These are phyloP conservation scores for Dioscorea alata DNA, from an alignment of 106 monocot genomes.

Conservation along the genomic window DNA sequence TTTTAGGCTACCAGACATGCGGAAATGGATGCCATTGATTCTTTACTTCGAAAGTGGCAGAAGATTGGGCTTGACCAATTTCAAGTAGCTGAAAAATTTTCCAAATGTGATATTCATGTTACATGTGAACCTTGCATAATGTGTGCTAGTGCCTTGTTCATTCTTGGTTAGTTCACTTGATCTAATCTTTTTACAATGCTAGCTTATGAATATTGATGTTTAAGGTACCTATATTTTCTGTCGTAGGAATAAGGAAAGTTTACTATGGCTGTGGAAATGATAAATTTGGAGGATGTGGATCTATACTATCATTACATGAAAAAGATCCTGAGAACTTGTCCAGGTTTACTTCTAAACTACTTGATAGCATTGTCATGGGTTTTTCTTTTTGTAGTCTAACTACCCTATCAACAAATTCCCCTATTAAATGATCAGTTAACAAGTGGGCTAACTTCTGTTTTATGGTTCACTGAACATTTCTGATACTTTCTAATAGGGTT, in stretches of 20 bases:
- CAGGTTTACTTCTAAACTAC: constrained; percentile 17
- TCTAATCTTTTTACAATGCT: background rate
- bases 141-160: constrained; percentile 84
- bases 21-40: constrained; percentile 99
- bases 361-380: no score
- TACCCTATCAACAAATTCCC: no score
- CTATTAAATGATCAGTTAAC: no score
- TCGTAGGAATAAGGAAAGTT: constrained; percentile 62
- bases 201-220: background rate
- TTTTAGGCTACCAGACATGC: constrained; percentile 86
- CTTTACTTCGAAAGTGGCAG: constrained; percentile 73
- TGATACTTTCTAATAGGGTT: no score
- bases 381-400: no score
- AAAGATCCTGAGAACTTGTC: constrained; percentile 13
- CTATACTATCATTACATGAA: constrained; percentile 78
- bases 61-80: constrained; percentile 42
- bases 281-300: constrained; percentile 99
- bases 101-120: constrained; percentile 81
- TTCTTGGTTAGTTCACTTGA: constrained; percentile 51
- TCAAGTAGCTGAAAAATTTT: constrained; percentile 64
- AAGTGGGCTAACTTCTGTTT: no score
- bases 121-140: constrained; percentile 99
- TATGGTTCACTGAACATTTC: no score
- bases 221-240: constrained; percentile 2
- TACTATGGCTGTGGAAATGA: constrained; percentile 94